Evolutionary conservation across 2,329 filamentous ascomycete genomes (phyloP).

Genomic region (Hypoxylon sp.): DNA sequence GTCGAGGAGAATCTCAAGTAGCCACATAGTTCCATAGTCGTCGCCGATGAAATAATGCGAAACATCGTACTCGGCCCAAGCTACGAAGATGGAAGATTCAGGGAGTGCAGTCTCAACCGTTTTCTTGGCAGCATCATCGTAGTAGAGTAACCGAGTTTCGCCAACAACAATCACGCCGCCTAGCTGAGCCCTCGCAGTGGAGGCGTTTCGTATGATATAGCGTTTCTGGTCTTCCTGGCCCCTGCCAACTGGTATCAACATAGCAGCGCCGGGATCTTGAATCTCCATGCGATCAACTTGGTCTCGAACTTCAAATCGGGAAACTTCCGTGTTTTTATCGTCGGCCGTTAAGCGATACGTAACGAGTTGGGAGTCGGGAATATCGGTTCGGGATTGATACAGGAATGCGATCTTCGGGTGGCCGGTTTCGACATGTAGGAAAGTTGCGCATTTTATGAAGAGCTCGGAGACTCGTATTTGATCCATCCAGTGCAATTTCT

Average conservation of each 20-base stretch:
- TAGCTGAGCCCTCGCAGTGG: conserved; percentile 67
- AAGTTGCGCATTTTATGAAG: conserved; percentile 70
- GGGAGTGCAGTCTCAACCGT: conserved; percentile 74
- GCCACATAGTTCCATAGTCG: conserved; percentile 86
- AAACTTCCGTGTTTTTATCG: conserved; percentile 67
- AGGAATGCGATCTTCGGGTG: conserved; percentile 70
- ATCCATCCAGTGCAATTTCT: conserved; percentile 63
- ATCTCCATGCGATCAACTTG: conserved; percentile 69
- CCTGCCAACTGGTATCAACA: conserved; percentile 73
- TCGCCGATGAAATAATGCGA: conserved; percentile 90
- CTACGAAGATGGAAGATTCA: conserved; percentile 87
- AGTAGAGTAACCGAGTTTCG: conserved; percentile 86
- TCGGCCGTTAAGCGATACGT: conserved; percentile 71
- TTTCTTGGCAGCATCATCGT: conserved; percentile 80
- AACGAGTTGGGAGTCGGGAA: conserved; percentile 67
- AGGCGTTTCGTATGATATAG: conserved; percentile 69
- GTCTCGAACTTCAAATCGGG: conserved; percentile 67
- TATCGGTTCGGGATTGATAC: conserved; percentile 67
- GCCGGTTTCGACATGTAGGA: conserved; percentile 69
- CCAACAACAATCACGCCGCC: conserved; percentile 82
- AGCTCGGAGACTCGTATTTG: conserved; percentile 70
- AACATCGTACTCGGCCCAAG: conserved; percentile 88
- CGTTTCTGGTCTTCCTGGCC: conserved; percentile 69
- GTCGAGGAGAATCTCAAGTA: conserved; percentile 81
- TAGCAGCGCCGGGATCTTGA: conserved; percentile 67